Conservation (phyloP, 176 grass and related monocot genomes). For the Carex scoparia region DNA sequence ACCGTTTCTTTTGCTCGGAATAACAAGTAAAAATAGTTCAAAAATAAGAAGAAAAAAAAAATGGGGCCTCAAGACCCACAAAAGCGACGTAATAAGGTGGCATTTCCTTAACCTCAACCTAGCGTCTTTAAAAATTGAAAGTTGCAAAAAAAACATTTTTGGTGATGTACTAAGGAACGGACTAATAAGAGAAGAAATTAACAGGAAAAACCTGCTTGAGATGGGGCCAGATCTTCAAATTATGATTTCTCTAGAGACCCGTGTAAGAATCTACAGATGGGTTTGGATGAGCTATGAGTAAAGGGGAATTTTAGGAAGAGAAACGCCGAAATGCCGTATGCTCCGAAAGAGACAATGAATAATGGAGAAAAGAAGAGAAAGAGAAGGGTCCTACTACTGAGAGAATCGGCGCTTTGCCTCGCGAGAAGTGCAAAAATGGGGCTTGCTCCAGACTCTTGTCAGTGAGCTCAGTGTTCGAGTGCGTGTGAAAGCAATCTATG, state of each 20-base stretch:
- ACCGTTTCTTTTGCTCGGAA: neutral
- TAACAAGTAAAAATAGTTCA: neutral
- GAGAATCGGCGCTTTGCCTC: constrained; percentile 20
- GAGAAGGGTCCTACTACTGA: constrained; percentile 7
- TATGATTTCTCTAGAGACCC: neutral
- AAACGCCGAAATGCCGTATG: neutral
- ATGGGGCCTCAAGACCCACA: too few species aligned
- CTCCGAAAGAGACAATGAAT: neutral
- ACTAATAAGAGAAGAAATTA: neutral
- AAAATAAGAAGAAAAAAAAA: too few species aligned
- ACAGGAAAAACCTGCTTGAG: constrained; percentile 7
- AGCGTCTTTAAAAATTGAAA: neutral
- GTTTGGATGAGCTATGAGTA: neutral
- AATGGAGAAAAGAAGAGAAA: neutral
- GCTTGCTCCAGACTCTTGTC: constrained; percentile 15
- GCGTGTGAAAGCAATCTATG: constrained; percentile 13
- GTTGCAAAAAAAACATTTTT: neutral
- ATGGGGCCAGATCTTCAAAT: neutral
- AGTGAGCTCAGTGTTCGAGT: constrained; percentile 11
- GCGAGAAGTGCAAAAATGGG: constrained; percentile 18
- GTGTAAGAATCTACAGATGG: neutral
- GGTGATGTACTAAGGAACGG: too few species aligned
- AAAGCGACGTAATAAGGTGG: too few species aligned
- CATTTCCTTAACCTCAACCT: too few species aligned
- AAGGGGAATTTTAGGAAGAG: neutral